These are phyloP conservation scores for Nicotiana obtusifolia DNA, from an alignment of 257 asterid species.

Conservation along the genomic window DNA sequence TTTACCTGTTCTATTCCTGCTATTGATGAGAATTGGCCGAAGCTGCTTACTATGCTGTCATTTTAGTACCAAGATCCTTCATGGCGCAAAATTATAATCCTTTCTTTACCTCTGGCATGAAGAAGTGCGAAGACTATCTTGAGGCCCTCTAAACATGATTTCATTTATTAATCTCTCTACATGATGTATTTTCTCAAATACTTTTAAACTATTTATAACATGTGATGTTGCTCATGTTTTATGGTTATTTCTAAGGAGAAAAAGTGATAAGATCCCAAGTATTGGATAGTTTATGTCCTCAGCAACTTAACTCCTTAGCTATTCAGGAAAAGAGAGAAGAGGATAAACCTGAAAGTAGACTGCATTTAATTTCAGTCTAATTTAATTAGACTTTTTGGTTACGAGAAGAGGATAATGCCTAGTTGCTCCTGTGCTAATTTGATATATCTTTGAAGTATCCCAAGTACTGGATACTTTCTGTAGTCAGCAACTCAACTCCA, in stretches of 20 bases:
- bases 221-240: background rate
- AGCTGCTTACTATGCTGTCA: background rate
- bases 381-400: too few species aligned
- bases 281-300: background rate
- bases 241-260: background rate
- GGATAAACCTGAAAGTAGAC: background rate
- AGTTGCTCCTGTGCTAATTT: background rate
- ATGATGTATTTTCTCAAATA: background rate
- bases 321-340: background rate
- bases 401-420: background rate
- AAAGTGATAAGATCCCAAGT: background rate
- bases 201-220: background rate
- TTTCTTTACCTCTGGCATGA: constrained; percentile 3
- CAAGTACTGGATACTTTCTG: background rate
- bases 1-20: background rate
- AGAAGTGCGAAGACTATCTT: background rate
- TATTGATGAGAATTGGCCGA: background rate
- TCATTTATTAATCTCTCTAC: background rate
- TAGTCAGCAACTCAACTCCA: background rate
- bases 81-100: background rate
- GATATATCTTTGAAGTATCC: background rate
- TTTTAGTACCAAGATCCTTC: background rate
- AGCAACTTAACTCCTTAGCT: background rate
- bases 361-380: too few species aligned
- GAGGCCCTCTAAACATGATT: background rate